Evolutionary conservation across 2,329 filamentous ascomycete genomes (phyloP).

Genomic region (Fusarium abutilonis): DNA sequence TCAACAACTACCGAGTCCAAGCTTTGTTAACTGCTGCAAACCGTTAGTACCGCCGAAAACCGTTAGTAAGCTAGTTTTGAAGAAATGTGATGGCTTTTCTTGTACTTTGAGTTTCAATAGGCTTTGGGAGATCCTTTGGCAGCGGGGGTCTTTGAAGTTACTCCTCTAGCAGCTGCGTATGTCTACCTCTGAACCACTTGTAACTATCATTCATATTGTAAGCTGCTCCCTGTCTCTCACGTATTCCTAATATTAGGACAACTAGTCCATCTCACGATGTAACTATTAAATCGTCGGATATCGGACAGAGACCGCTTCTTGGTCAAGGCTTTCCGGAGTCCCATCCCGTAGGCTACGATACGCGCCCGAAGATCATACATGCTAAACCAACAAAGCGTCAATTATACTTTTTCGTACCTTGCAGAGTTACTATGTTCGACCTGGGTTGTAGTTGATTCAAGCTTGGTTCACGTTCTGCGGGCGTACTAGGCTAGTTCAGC

Average conservation of each 20-base stretch:
- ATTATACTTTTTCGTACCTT: background rate
- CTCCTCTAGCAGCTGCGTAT: too few species aligned
- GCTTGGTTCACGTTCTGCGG: background rate
- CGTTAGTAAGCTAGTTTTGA: background rate
- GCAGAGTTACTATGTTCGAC: background rate
- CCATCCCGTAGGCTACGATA: conserved; percentile 1
- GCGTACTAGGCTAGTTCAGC: background rate
- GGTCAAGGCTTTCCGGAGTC: conserved; percentile 2
- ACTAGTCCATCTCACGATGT: background rate
- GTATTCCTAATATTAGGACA: background rate
- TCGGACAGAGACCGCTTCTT: conserved; percentile 5
- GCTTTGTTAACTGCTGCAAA: too few species aligned
- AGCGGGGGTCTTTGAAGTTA: too few species aligned
- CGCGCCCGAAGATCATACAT: conserved; percentile 7
- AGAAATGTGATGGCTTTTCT: too few species aligned
- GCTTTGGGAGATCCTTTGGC: too few species aligned
- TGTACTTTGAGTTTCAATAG: too few species aligned
- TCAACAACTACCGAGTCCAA: background rate
- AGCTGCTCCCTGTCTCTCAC: too few species aligned
- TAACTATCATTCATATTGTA: too few species aligned
- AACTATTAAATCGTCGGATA: background rate
- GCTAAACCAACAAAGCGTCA: conserved; percentile 1
- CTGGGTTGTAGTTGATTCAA: too few species aligned
- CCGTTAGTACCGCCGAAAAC: background rate
- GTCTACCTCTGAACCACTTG: too few species aligned